phyloP scores from a whole-genome alignment of 2,329 filamentous ascomycete species.

The Cladobotryum protrusum region DNA sequence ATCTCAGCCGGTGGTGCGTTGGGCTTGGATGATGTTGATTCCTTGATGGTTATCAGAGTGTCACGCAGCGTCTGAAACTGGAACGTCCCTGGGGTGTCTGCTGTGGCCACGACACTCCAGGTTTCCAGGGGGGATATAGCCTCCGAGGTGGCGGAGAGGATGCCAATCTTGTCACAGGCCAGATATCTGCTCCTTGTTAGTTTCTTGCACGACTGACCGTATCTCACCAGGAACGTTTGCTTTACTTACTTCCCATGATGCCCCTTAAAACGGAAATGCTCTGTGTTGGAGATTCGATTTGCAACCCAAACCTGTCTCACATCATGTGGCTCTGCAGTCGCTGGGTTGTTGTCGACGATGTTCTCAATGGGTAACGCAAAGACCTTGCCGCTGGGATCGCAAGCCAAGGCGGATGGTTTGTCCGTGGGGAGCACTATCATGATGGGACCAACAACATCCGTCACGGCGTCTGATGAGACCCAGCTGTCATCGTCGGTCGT shows the following conservation, averaged over 20 bases:
- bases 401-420: constrained; percentile 68
- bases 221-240: neutral
- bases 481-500: constrained; percentile 72
- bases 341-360: constrained; percentile 72
- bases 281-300: constrained; percentile 74
- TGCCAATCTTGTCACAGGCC: constrained; percentile 75
- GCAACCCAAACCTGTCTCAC: constrained; percentile 94
- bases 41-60: constrained; percentile 60
- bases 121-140: constrained; percentile 81
- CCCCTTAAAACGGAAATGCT: constrained; percentile 79
- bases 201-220: constrained; percentile 10
- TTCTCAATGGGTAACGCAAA: constrained; percentile 81
- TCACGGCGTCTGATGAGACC: constrained; percentile 72
- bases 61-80: constrained; percentile 67
- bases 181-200: constrained; percentile 59
- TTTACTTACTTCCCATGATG: constrained; percentile 71
- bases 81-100: constrained; percentile 65
- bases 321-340: constrained; percentile 90
- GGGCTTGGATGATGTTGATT: constrained; percentile 43
- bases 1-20: constrained; percentile 52
- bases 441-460: constrained; percentile 75
- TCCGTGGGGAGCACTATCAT: constrained; percentile 76
- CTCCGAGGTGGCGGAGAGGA: constrained; percentile 68
- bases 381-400: constrained; percentile 79
- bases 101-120: constrained; percentile 59